Percentiles rank a stretch among this genome's conserved stretches.
Conservation (phyloP, 352 stramenopile genomes). For the Globisporangium paddicum region DNA sequence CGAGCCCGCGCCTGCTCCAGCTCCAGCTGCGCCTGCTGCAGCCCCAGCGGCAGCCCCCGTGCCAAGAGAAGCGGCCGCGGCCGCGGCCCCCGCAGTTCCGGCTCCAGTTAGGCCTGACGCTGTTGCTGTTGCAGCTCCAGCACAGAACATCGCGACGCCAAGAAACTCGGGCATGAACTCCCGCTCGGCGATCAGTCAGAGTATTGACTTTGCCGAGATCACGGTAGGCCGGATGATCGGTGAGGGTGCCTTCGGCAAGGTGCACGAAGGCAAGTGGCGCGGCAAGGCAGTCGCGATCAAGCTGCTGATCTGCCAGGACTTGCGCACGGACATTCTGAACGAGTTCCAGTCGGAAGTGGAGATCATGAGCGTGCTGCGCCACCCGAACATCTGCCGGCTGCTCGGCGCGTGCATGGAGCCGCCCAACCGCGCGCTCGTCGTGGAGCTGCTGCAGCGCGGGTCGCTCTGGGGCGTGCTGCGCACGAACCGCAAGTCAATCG, state of each 20-base stretch:
- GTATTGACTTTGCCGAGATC: slow-evolving; percentile 61
- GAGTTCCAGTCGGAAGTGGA: slow-evolving; percentile 70
- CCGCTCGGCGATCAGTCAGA: slow-evolving; percentile 32
- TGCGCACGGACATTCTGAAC: slow-evolving; percentile 53
- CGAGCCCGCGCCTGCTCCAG: slow-evolving; percentile 15
- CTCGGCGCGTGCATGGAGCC: slow-evolving; percentile 93
- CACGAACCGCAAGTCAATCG: slow-evolving; percentile 50
- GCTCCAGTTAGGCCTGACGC: not conserved
- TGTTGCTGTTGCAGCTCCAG: not conserved
- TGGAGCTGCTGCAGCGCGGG: slow-evolving; percentile 88
- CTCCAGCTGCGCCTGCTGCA: slow-evolving; percentile 7
- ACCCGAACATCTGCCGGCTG: slow-evolving; percentile 96
- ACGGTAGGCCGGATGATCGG: slow-evolving; percentile 56
- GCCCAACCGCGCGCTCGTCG: slow-evolving; percentile 92
- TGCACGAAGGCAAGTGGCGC: slow-evolving; percentile 65
- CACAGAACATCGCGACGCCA: not conserved
- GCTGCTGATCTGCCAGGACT: slow-evolving; percentile 59
- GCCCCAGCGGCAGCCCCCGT: not conserved
- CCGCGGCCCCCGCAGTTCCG: not conserved
- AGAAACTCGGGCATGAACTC: slow-evolving; percentile 10
- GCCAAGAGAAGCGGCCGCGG: not conserved
- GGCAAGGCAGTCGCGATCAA: slow-evolving; percentile 66
- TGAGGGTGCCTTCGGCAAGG: slow-evolving; percentile 63
- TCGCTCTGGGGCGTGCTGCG: slow-evolving; percentile 91
- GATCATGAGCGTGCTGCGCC: slow-evolving; percentile 82